phyloP scores from a whole-genome alignment of 441 rosid species.

The Arabidopsis lyrata region DNA sequence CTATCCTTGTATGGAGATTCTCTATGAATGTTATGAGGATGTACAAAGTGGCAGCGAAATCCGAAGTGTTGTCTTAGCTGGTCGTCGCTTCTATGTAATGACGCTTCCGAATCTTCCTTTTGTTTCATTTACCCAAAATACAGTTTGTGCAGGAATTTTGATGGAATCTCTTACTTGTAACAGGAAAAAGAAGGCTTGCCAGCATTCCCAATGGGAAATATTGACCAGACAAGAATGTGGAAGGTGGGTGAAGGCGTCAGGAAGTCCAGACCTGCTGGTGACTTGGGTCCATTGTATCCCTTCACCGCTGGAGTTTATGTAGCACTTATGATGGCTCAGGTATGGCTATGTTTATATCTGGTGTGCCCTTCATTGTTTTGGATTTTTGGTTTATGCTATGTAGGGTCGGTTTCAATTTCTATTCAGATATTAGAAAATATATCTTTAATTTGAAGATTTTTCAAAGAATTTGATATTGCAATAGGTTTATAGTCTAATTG shows the following conservation, averaged over 20 bases:
- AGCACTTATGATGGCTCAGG: conserved; percentile 99
- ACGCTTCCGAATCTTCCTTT: background rate
- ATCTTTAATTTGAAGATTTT: no score
- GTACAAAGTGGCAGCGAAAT: conserved; percentile 93
- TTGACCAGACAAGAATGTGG: conserved; percentile 98
- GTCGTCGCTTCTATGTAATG: conserved; percentile 87
- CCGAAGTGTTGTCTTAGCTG: conserved; percentile 92
- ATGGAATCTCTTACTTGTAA: conserved; percentile 23
- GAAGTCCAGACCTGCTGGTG: conserved; percentile 69
- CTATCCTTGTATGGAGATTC: conserved; percentile 94
- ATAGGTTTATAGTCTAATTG: background rate
- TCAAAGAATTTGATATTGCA: background rate
- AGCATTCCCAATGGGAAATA: conserved; percentile 97
- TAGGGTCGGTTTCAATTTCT: background rate
- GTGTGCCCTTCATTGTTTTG: background rate
- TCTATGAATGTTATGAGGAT: conserved; percentile 95
- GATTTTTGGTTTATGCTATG: background rate
- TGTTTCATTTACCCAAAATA: background rate
- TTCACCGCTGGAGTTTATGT: conserved; percentile 95
- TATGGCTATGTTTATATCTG: conserved; percentile 37
- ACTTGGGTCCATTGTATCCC: conserved; percentile 83
- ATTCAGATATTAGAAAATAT: background rate
- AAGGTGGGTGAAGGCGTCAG: conserved; percentile 92
- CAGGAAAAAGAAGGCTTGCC: conserved; percentile 96
- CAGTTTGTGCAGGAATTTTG: background rate